Percentiles rank a stretch among this genome's conserved stretches.
Evolutionary conservation across 805 yeast species (phyloP).

Genomic region (Nakazawaea laoshanensis): DNA sequence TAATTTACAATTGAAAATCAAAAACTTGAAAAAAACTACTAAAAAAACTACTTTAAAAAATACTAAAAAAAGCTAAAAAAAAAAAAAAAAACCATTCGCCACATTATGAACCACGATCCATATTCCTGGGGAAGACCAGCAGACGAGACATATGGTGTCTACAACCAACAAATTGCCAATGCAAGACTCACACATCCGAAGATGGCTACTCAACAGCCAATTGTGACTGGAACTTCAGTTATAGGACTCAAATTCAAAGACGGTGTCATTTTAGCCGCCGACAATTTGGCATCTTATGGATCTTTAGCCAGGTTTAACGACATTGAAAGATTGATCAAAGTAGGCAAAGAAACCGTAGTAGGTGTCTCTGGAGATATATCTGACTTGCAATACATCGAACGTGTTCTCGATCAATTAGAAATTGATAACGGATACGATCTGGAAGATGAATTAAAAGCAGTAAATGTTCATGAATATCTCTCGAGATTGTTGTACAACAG

Average conservation of each 20-base stretch:
- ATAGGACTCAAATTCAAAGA: constrained; percentile 82
- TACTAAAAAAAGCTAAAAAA: too few species aligned
- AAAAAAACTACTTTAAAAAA: too few species aligned
- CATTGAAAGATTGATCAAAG: constrained; percentile 75
- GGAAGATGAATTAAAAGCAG: constrained; percentile 65
- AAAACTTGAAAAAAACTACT: too few species aligned
- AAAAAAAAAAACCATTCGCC: constrained; percentile 5
- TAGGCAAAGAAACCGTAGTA: constrained; percentile 81
- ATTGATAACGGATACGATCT: constrained; percentile 73
- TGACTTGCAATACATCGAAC: constrained; percentile 79
- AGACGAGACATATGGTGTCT: constrained; percentile 71
- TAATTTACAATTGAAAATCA: too few species aligned
- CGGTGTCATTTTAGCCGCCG: constrained; percentile 94
- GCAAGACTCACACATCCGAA: constrained; percentile 44
- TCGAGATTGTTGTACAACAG: constrained; percentile 79
- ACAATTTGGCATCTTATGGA: constrained; percentile 88
- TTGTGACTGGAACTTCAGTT: constrained; percentile 94
- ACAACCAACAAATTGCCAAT: constrained; percentile 66
- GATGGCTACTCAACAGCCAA: constrained; percentile 88
- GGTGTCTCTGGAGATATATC: constrained; percentile 94
- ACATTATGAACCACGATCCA: constrained; percentile 90
- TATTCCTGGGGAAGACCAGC: constrained; percentile 93
- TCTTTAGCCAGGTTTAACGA: constrained; percentile 81
- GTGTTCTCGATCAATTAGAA: constrained; percentile 70
- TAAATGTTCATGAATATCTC: constrained; percentile 81